A percentile compares a stretch with the other conserved stretches of the same genome.
phyloP scores from a whole-genome alignment of 331 rosid species.

The Telfairia occidentalis region DNA sequence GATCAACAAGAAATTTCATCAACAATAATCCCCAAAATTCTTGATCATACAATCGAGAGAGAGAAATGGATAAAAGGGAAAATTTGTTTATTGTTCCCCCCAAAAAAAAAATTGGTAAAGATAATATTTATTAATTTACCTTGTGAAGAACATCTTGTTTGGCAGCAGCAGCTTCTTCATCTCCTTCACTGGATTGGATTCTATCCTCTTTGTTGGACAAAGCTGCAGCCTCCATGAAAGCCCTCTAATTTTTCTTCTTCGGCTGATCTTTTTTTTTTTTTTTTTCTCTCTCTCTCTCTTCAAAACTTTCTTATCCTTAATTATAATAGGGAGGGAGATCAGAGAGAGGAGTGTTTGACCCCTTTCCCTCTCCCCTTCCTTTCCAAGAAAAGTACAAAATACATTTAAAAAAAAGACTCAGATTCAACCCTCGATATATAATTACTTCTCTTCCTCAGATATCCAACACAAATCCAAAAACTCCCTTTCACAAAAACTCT shows the following conservation, averaged over 20 bases:
- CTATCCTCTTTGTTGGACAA: not conserved
- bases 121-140: conserved; percentile 23
- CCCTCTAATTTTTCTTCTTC: conserved; percentile 20
- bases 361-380: not conserved
- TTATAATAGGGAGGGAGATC: not conserved
- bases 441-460: not conserved
- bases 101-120: not conserved
- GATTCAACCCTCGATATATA: conserved; percentile 8
- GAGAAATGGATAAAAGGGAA: not conserved
- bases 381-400: not conserved
- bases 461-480: not conserved
- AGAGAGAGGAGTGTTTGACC: conserved; percentile 5
- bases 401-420: not conserved
- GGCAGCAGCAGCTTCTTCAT: conserved; percentile 14
- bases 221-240: conserved; percentile 10
- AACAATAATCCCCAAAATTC: not conserved
- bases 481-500: not conserved
- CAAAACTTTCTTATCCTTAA: not conserved
- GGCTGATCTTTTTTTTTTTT: not conserved
- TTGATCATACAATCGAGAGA: not conserved
- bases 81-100: too few species aligned
- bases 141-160: conserved; percentile 21
- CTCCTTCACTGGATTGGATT: conserved; percentile 21
- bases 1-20: not conserved
- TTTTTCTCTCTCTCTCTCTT: not conserved